Conservation (phyloP, 2,329 filamentous ascomycete genomes). For the Leptographium galeiforme region DNA sequence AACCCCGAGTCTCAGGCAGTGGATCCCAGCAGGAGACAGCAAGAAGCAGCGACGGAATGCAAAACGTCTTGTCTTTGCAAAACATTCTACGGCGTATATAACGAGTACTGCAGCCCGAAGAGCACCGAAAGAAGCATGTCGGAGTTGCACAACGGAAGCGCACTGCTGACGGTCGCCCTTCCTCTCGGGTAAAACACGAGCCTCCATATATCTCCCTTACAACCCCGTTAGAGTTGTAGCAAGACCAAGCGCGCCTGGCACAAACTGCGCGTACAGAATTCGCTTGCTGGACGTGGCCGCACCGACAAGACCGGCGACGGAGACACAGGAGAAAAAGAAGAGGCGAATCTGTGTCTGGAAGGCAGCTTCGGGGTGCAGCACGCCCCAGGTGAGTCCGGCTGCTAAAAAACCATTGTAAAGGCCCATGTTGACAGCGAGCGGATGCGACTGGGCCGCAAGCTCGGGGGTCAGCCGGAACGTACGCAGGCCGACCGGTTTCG, state of each 20-base stretch:
- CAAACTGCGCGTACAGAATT: conserved; percentile 30
- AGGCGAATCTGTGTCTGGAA: conserved; percentile 29
- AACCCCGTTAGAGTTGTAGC: conserved; percentile 14
- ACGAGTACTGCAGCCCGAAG: too few species aligned
- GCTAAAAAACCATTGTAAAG: conserved; percentile 41
- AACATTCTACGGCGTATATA: too few species aligned
- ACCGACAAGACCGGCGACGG: conserved; percentile 31
- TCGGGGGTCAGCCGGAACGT: conserved; percentile 30
- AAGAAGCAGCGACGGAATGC: too few species aligned
- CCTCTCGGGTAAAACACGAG: too few species aligned
- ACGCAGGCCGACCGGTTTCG: conserved; percentile 28
- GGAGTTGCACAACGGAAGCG: too few species aligned
- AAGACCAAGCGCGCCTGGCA: conserved; percentile 21
- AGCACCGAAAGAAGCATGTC: too few species aligned
- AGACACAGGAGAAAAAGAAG: conserved; percentile 34
- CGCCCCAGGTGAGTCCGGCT: conserved; percentile 31
- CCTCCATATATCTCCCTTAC: neutral
- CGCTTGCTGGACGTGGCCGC: conserved; percentile 24
- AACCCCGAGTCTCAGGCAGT: too few species aligned
- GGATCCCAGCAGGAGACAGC: too few species aligned
- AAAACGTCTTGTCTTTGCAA: too few species aligned
- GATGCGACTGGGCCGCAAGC: conserved; percentile 29
- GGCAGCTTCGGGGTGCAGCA: conserved; percentile 28
- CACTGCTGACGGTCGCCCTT: too few species aligned
- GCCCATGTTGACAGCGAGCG: conserved; percentile 35